Evolutionary conservation across 2,329 filamentous ascomycete species (phyloP).

Genomic region (Aureobasidium uvarum): DNA sequence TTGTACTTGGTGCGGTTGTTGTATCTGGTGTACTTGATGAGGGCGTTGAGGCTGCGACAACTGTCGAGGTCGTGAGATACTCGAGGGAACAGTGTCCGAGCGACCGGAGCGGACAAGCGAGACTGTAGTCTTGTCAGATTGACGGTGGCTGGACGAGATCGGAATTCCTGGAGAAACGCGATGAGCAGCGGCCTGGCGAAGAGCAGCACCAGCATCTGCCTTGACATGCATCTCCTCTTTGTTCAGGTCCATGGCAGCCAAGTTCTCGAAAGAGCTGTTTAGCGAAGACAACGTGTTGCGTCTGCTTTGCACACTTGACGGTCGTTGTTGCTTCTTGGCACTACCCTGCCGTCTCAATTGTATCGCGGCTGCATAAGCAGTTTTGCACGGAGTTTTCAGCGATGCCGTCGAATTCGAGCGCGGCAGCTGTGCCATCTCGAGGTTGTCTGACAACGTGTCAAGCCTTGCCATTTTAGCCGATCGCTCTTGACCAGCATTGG

Average conservation of each 20-base stretch:
- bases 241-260: slow-evolving; percentile 27
- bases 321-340: slow-evolving; percentile 28
- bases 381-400: slow-evolving; percentile 37
- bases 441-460: slow-evolving; percentile 38
- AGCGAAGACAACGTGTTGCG: slow-evolving; percentile 29
- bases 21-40: slow-evolving; percentile 13
- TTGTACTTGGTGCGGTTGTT: not conserved
- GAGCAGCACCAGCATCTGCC: slow-evolving; percentile 41
- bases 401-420: slow-evolving; percentile 38
- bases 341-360: slow-evolving; percentile 39
- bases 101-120: not conserved
- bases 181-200: slow-evolving; percentile 44
- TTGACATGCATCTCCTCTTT: slow-evolving; percentile 25
- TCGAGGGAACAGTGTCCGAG: not conserved
- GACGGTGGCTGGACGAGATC: slow-evolving; percentile 31
- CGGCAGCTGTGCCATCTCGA: slow-evolving; percentile 38
- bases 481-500: slow-evolving; percentile 33
- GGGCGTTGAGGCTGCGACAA: slow-evolving; percentile 12
- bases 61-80: not conserved
- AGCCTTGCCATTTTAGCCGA: slow-evolving; percentile 36
- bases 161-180: slow-evolving; percentile 35
- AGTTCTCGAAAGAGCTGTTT: slow-evolving; percentile 29
- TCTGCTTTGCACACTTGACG: slow-evolving; percentile 25
- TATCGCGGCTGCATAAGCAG: slow-evolving; percentile 38
- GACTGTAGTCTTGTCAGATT: slow-evolving; percentile 28